Evolutionary conservation across 164 flowering plant species (phyloP), one percentile per base, ranked within the genome.

Genomic region (Cinnamomum chago): DNA sequence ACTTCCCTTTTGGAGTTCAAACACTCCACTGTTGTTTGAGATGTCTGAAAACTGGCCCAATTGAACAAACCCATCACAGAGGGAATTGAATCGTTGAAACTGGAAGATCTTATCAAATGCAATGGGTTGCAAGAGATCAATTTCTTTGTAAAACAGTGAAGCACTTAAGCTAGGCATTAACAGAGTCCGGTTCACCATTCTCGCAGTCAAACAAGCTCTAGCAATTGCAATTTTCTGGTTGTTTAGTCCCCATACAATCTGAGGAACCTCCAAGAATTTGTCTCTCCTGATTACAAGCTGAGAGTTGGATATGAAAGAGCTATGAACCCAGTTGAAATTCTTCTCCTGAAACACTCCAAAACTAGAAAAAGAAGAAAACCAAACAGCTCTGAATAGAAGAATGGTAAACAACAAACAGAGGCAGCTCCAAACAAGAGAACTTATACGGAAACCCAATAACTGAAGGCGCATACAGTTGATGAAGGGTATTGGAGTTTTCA

Each of bases 201-300:
- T 85, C 0, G 98, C 97, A 23, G 97, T 91, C 15, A 94, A 78
- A 75, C 90, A 92, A 68, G 99, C 97, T 77, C 97, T 87, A 1
- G 98, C 95, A 75, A 94, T 86, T 18, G 99, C 97, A 25, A 96
- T 96, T 75, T 92, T 96, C 82, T 94, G 97, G 81, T 96, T 94
- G 88, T 94, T 96, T 67, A 94, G 73, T 25, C 99, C 99, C 99
- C 98, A 96, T 2, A 88, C 92, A 70, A 94, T 92, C 79, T 94
- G 98, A 75, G 99, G 97, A 82, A 92, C 93, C 88, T 90, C 93
- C 75, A 96, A 71, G 78, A 92, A 92, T 83, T 86, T 92, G 30
- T 85, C 86, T 25, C 70, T 82, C 50, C 85, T 75, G 33, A 86
- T 79, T 40, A 81, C 85, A 69, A 20, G 69, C n/a, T 73, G 79